Evolutionary conservation across 371 early-diverging fungal species (phyloP).

Genomic region (Parasitella parasitica): DNA sequence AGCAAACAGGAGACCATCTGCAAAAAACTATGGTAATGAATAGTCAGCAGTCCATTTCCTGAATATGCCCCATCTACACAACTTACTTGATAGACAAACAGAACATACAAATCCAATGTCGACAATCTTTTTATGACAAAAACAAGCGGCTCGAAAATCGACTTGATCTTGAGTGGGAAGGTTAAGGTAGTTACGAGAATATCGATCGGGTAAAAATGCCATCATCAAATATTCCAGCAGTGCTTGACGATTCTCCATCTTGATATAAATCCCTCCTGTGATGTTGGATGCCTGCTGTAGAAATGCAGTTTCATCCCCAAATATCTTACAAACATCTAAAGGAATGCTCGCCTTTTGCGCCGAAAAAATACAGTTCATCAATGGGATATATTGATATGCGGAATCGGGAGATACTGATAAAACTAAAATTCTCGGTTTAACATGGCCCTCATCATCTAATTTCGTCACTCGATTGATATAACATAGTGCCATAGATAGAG

Average conservation of each 20-base stretch:
- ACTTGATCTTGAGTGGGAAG: slow-evolving; percentile 80
- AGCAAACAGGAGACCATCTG: slow-evolving; percentile 69
- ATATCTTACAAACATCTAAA: slow-evolving; percentile 87
- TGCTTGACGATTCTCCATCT: slow-evolving; percentile 62
- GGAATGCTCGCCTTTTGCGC: slow-evolving; percentile 89
- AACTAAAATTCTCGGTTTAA: slow-evolving; percentile 82
- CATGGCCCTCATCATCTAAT: slow-evolving; percentile 55
- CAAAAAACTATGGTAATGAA: slow-evolving; percentile 62
- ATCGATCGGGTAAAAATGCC: slow-evolving; percentile 82
- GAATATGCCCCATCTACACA: background rate
- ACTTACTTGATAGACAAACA: slow-evolving; percentile 92
- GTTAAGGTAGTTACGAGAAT: slow-evolving; percentile 67
- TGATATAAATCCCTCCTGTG: slow-evolving; percentile 83
- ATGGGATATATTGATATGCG: slow-evolving; percentile 87
- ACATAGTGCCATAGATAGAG: slow-evolving; percentile 61
- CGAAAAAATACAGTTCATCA: slow-evolving; percentile 97
- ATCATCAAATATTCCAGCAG: slow-evolving; percentile 86
- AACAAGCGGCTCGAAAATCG: slow-evolving; percentile 95
- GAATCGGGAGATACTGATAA: slow-evolving; percentile 86
- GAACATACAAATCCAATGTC: slow-evolving; percentile 95
- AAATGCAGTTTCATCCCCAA: slow-evolving; percentile 80
- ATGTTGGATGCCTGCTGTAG: slow-evolving; percentile 92
- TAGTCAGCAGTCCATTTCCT: background rate
- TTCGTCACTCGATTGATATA: slow-evolving; percentile 71
- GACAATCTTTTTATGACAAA: slow-evolving; percentile 92